Evolutionary conservation across 495 filamentous ascomycete species (phyloP).

Genomic region (Pseudevernia furfuracea): DNA sequence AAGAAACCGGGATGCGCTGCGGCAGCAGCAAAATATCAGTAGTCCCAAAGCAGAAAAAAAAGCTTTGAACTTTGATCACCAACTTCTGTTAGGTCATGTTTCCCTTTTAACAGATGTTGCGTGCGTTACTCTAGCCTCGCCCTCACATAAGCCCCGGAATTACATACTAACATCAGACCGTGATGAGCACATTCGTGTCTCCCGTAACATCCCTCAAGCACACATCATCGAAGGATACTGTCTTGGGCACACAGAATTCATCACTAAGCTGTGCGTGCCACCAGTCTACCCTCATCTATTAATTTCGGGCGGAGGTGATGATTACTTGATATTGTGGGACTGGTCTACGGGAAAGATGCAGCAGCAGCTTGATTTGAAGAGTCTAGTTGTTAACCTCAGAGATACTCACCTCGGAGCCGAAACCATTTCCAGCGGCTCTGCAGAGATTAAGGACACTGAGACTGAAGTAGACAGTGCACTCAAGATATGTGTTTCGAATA

Average conservation of each 20-base stretch:
- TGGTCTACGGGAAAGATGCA: constrained; percentile 55
- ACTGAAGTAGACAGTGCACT: constrained; percentile 22
- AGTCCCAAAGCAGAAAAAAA: constrained; percentile 37
- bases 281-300: constrained; percentile 48
- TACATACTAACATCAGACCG: constrained; percentile 88
- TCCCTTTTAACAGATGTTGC: constrained; percentile 78
- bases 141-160: constrained; percentile 31
- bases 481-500: constrained; percentile 46
- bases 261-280: constrained; percentile 65
- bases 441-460: constrained; percentile 5
- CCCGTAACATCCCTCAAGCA: constrained; percentile 71
- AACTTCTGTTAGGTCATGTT: constrained; percentile 81
- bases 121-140: constrained; percentile 35
- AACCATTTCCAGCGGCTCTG: neutral
- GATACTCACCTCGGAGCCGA: neutral
- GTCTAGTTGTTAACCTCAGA: constrained; percentile 16
- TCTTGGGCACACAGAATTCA: constrained; percentile 75
- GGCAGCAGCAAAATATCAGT: constrained; percentile 56
- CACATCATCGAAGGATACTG: constrained; percentile 87
- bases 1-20: constrained; percentile 65
- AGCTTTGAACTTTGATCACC: constrained; percentile 53
- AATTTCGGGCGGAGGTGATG: constrained; percentile 81
- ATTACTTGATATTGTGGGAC: constrained; percentile 70
- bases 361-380: constrained; percentile 45
- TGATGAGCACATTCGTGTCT: constrained; percentile 94